Evolutionary conservation across 306 rosid genomes (phyloP).

Genomic region (Rosa persica): DNA sequence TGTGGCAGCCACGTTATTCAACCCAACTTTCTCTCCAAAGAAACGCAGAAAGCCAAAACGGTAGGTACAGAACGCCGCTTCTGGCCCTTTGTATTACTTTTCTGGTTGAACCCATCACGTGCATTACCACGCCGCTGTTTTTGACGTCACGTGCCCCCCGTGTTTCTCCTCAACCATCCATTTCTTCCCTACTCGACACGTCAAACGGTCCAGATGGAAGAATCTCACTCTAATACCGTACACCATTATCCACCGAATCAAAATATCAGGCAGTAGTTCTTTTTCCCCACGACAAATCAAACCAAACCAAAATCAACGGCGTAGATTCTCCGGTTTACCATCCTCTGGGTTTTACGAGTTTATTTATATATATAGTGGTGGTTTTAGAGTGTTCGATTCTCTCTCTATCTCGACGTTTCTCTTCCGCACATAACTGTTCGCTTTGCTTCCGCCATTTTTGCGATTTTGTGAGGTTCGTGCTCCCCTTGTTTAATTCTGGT

Average conservation of each 20-base stretch:
- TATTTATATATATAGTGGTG: neutral
- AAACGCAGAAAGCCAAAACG: neutral
- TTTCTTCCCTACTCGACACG: neutral
- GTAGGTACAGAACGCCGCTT: slow-evolving; percentile 7
- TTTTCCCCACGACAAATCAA: neutral
- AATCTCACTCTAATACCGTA: neutral
- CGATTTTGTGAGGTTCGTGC: neutral
- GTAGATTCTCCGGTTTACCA: neutral
- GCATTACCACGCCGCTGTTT: slow-evolving; percentile 9
- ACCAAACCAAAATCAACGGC: neutral
- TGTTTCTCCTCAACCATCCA: neutral
- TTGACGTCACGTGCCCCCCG: neutral
- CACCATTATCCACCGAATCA: neutral
- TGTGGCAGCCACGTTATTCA: neutral
- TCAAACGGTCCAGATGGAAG: neutral
- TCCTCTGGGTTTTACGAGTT: neutral
- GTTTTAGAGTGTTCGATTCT: neutral
- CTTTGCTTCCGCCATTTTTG: neutral
- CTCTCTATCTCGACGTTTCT: neutral
- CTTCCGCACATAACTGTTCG: slow-evolving; percentile 10
- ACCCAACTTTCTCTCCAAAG: neutral
- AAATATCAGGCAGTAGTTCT: neutral
- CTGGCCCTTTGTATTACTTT: neutral
- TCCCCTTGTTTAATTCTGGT: neutral
- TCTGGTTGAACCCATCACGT: slow-evolving; percentile 6